Evolutionary conservation across 2,329 filamentous ascomycete genomes (phyloP), one percentile per base, ranked within the genome.

Genomic region (Colletotrichum higginsianum): DNA sequence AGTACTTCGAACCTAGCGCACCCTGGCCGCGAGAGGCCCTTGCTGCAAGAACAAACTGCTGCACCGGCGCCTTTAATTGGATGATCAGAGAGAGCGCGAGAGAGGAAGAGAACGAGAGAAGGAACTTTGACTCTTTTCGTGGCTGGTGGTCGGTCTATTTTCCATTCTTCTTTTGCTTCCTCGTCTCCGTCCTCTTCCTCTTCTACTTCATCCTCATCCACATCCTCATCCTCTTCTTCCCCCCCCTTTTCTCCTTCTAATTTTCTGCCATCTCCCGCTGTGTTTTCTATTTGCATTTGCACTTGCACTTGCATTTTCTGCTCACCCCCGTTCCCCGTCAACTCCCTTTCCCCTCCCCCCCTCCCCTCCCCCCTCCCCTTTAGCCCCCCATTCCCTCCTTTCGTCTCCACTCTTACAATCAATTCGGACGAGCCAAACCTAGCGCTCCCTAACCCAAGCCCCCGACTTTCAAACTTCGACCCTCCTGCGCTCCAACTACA

Each of bases 341-440:
- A 61, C 47, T 52, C 46, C 55, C 55, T 26, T 50, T 16, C 55
- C 55, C 46, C 30, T 26, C 16, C 21, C 21, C 47, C 7, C 55
- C n/a, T 49, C 11, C 55, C 55, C 46, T 23, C 30, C n/a, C 11
- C 21, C 21, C 47, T 46, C 35, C 40, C 38, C 56, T 55, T 47
- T 46, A 46, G 21, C 61, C 52, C 35, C 66, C 47, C 18, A 13
- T 40, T 47, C 67, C 58, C 60, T 63, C 49, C 38, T 53, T 23
- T 60, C 16, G 35, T 71, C 68, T 8, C 68, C 68, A 71, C 68
- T 71, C 50, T 68, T 71, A 58, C 68, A 71, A 71, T 71, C 68
- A 71, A 71, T 71, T 63, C 68, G 53, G 65, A 71, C 65, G 68
- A 58, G 65, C 68, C 65, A 71, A 65, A 68, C 65, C 68, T 58